A percentile compares a stretch with the other conserved stretches of the same genome.
Evolutionary conservation across 2,329 filamentous ascomycete species (phyloP).

Genomic region (Plenodomus tracheiphilus): DNA sequence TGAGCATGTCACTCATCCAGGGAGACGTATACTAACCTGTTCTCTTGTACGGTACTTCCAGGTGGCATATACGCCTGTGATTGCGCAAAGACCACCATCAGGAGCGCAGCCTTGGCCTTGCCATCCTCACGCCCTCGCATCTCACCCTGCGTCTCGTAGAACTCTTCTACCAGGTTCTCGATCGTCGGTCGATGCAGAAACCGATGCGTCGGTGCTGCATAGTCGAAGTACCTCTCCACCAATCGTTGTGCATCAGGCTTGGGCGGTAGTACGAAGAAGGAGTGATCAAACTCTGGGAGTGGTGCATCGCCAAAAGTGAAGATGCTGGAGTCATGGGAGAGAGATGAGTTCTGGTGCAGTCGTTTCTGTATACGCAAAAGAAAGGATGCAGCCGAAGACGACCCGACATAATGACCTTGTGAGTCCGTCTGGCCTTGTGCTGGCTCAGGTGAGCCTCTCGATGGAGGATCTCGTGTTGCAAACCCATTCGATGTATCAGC

Average conservation of each 20-base stretch:
- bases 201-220: conserved; percentile 63
- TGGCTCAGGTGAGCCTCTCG: conserved; percentile 52
- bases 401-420: conserved; percentile 55
- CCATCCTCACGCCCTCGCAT: conserved; percentile 48
- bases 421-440: conserved; percentile 47
- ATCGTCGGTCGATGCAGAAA: conserved; percentile 61
- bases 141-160: conserved; percentile 51
- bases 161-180: conserved; percentile 49
- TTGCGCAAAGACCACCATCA: conserved; percentile 60
- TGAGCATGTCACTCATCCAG: not conserved
- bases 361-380: conserved; percentile 55
- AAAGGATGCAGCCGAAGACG: conserved; percentile 55
- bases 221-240: conserved; percentile 61
- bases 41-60: conserved; percentile 27
- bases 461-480: conserved; percentile 26
- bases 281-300: conserved; percentile 50
- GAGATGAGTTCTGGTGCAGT: conserved; percentile 47
- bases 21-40: conserved; percentile 21
- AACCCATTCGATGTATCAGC: conserved; percentile 19
- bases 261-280: conserved; percentile 48
- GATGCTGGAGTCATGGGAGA: conserved; percentile 49
- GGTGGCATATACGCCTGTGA: conserved; percentile 49
- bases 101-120: conserved; percentile 49
- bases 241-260: conserved; percentile 51
- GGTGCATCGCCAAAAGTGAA: conserved; percentile 57